Percentiles rank a stretch among this genome's conserved stretches.
Conservation (phyloP, 2,329 filamentous ascomycete species). For the Alternaria viburni region DNA sequence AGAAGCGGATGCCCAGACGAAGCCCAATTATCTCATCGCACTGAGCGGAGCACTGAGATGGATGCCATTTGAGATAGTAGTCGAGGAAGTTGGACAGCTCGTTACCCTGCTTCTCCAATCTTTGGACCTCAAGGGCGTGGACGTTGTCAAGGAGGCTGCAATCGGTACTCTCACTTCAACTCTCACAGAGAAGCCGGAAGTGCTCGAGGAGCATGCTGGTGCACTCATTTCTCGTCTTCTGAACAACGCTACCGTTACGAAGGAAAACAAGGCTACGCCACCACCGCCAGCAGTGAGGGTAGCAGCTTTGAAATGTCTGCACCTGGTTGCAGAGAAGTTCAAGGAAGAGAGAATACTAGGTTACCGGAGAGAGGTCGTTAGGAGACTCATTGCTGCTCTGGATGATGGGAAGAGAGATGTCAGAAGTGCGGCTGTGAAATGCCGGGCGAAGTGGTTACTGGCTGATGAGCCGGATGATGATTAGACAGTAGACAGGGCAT, state of each 20-base stretch:
- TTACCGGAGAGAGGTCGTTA: slow-evolving; percentile 63
- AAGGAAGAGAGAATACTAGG: slow-evolving; percentile 61
- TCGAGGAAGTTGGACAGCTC: slow-evolving; percentile 64
- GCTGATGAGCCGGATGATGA: slow-evolving; percentile 65
- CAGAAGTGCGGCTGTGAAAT: slow-evolving; percentile 67
- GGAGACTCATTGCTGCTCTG: slow-evolving; percentile 60
- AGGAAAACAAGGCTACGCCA: slow-evolving; percentile 12
- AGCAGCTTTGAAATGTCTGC: slow-evolving; percentile 57
- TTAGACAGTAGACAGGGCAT: slow-evolving; percentile 2
- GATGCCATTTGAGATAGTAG: slow-evolving; percentile 65
- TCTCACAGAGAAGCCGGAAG: slow-evolving; percentile 62
- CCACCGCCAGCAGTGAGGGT: slow-evolving; percentile 51
- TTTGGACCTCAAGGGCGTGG: slow-evolving; percentile 61
- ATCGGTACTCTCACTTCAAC: slow-evolving; percentile 65
- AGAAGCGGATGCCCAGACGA: slow-evolving; percentile 52
- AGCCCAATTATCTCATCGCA: slow-evolving; percentile 68
- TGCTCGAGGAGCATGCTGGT: slow-evolving; percentile 62
- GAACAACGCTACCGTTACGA: slow-evolving; percentile 46
- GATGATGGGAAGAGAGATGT: slow-evolving; percentile 70
- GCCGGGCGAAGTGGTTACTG: slow-evolving; percentile 65
- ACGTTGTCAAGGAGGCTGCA: slow-evolving; percentile 65
- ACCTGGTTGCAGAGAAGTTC: slow-evolving; percentile 55
- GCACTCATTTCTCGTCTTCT: slow-evolving; percentile 64
- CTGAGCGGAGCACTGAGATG: slow-evolving; percentile 66
- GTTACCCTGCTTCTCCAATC: slow-evolving; percentile 68